phyloP scores from a whole-genome alignment of 148 eudicot species.

The Rhododendron ferrugineum region DNA sequence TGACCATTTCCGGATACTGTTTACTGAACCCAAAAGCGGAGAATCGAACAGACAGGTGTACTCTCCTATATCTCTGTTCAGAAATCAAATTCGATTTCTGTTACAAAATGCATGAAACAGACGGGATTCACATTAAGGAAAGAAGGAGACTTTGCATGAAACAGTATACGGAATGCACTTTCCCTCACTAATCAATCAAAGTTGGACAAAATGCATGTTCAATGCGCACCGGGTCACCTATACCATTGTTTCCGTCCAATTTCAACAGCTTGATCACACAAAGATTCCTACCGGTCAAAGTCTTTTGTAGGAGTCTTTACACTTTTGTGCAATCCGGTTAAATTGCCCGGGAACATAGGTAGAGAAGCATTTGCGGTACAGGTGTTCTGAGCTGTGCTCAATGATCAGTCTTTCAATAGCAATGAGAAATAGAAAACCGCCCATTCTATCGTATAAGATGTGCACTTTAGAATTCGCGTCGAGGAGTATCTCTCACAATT shows the following conservation, averaged over 20 bases:
- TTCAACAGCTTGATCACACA: not conserved
- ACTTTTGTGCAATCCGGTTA: not conserved
- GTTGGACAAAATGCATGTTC: not conserved
- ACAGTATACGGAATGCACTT: not conserved
- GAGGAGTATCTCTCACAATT: no score
- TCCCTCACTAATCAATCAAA: not conserved
- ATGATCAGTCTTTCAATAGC: not conserved
- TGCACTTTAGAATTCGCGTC: not conserved
- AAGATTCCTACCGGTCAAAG: not conserved
- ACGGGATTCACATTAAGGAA: not conserved
- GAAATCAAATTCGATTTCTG: not conserved
- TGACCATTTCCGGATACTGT: constrained; percentile 57
- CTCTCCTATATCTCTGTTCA: constrained; percentile 10
- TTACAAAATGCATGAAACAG: not conserved
- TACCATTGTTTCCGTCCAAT: not conserved
- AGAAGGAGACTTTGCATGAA: not conserved
- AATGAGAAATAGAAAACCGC: not conserved
- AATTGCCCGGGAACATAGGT: not conserved
- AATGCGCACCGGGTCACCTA: not conserved
- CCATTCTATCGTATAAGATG: not conserved
- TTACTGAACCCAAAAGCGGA: constrained; percentile 7
- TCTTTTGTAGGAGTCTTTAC: not conserved
- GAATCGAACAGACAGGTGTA: constrained; percentile 6
- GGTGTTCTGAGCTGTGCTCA: not conserved
- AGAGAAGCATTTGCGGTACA: not conserved